Percentiles rank a stretch among this genome's conserved stretches.
These are phyloP conservation scores for Dillenia suffruticosa DNA, from an alignment of 164 flowering plant genomes.

Conservation along the genomic window DNA sequence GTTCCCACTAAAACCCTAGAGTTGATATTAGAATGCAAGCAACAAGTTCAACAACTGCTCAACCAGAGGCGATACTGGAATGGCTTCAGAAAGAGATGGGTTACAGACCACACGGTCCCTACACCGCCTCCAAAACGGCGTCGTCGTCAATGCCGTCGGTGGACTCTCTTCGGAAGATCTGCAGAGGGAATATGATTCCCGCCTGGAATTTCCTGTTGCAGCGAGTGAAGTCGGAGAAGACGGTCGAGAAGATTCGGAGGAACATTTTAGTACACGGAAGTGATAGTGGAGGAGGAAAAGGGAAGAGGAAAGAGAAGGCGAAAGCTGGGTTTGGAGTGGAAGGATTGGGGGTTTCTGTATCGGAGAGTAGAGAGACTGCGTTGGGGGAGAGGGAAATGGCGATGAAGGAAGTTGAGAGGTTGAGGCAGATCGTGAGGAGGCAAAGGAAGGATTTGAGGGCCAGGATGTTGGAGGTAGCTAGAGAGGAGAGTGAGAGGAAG, in stretches of 20 bases:
- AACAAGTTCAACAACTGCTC: slow-evolving; percentile 38
- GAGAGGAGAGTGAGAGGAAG: slow-evolving; percentile 93
- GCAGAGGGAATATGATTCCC: slow-evolving; percentile 92
- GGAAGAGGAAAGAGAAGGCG: slow-evolving; percentile 36
- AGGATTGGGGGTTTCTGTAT: slow-evolving; percentile 23
- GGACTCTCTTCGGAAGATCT: slow-evolving; percentile 72
- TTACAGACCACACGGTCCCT: slow-evolving; percentile 67
- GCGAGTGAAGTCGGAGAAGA: slow-evolving; percentile 91
- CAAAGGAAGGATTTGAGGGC: slow-evolving; percentile 84
- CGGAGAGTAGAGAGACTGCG: slow-evolving; percentile 63
- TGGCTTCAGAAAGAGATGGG: slow-evolving; percentile 99
- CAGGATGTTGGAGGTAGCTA: slow-evolving; percentile 85
- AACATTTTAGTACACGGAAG: slow-evolving; percentile 86
- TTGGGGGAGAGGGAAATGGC: slow-evolving; percentile 78
- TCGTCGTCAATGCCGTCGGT: slow-evolving; percentile 42
- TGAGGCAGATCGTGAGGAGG: slow-evolving; percentile 73
- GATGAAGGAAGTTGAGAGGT: slow-evolving; percentile 85
- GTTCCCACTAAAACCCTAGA: not conserved
- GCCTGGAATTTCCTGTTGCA: slow-evolving; percentile 73
- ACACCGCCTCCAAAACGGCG: slow-evolving; percentile 36
- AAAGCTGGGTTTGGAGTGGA: slow-evolving; percentile 14
- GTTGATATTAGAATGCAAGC: slow-evolving; percentile 39
- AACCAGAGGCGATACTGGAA: slow-evolving; percentile 83
- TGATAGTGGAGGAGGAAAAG: slow-evolving; percentile 21
- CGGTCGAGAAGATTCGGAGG: slow-evolving; percentile 72